A percentile compares a stretch with the other conserved stretches of the same genome.
Evolutionary conservation across 108 stramenopile genomes (phyloP).

Genomic region (Epithemia pelagica): DNA sequence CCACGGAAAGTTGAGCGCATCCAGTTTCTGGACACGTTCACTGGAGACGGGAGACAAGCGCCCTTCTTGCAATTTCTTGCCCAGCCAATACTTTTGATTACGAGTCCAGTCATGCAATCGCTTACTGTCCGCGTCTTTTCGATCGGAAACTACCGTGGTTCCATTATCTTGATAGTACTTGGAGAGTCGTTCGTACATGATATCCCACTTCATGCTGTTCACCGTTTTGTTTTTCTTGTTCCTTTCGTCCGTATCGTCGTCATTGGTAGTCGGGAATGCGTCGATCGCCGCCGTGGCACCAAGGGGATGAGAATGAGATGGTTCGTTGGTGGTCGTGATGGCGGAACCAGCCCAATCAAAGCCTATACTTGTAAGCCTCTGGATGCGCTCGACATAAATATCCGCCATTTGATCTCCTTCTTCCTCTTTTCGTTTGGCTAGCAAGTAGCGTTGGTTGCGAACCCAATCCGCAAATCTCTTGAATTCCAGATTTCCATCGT

Average conservation of each 20-base stretch:
- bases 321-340: no score
- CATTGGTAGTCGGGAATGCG: no score
- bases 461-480: background rate
- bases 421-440: background rate
- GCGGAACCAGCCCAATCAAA: background rate
- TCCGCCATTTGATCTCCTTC: background rate
- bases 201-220: background rate
- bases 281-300: no score
- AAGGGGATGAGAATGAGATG: no score
- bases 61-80: background rate
- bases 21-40: background rate
- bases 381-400: background rate
- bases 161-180: background rate
- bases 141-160: background rate
- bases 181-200: background rate
- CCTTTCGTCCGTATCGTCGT: background rate
- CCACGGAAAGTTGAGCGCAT: background rate
- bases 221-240: background rate
- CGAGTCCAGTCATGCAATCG: background rate
- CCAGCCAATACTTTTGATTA: background rate
- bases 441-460: background rate
- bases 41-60: background rate
- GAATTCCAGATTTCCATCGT: background rate
- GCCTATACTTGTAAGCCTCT: background rate
- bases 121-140: background rate